phyloP scores from a whole-genome alignment of 331 rosid species.

The Saraca asoca region DNA sequence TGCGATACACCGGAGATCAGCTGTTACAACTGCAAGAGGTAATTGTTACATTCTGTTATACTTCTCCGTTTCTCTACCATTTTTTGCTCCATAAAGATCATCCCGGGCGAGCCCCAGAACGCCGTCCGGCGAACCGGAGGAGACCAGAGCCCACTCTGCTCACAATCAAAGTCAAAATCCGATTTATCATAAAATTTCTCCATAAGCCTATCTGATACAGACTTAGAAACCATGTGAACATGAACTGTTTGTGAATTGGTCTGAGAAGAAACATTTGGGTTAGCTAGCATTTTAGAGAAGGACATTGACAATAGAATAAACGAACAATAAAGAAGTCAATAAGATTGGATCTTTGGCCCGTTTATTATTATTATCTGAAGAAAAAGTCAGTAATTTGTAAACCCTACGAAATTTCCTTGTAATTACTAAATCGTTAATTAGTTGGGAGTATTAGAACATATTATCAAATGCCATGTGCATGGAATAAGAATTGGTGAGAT shows the following conservation, averaged over 20 bases:
- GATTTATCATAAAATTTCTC: slow-evolving; percentile 64
- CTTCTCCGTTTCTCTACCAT: slow-evolving; percentile 52
- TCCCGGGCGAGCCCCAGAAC: slow-evolving; percentile 64
- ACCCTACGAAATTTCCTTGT: too few species aligned
- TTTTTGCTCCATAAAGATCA: slow-evolving; percentile 52
- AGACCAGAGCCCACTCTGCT: slow-evolving; percentile 85
- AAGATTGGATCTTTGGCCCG: too few species aligned
- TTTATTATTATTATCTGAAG: too few species aligned
- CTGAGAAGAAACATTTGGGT: slow-evolving; percentile 31
- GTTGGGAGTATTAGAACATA: too few species aligned
- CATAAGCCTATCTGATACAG: slow-evolving; percentile 61
- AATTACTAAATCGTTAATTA: too few species aligned
- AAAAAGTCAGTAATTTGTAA: too few species aligned
- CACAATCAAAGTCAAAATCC: slow-evolving; percentile 65
- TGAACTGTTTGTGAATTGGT: slow-evolving; percentile 40
- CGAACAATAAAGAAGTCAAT: not conserved
- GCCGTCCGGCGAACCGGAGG: slow-evolving; percentile 65
- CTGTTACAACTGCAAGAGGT: too few species aligned
- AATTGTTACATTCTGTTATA: too few species aligned
- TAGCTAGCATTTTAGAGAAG: slow-evolving; percentile 38
- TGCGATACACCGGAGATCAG: too few species aligned
- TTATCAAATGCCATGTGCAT: too few species aligned
- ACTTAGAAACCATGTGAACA: slow-evolving; percentile 59
- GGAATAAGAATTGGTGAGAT: too few species aligned
- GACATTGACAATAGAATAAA: not conserved